phyloP scores from a whole-genome alignment of 805 yeast species.

The Zygotorulaspora chibaensis region DNA sequence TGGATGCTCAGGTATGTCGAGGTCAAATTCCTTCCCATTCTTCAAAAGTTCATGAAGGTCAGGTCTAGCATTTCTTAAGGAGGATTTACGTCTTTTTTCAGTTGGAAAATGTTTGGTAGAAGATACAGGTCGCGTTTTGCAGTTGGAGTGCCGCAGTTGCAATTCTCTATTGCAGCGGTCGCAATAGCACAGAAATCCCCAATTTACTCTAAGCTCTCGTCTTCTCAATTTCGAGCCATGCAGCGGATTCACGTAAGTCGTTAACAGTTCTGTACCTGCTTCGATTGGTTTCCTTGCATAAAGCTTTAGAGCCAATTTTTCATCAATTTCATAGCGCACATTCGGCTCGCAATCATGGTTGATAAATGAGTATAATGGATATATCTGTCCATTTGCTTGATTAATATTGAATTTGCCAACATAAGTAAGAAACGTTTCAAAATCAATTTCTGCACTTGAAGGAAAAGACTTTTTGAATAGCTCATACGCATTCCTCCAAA shows the following conservation, averaged over 20 bases:
- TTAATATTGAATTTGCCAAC: conserved; percentile 74
- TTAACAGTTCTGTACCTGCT: conserved; percentile 63
- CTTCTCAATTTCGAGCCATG: conserved; percentile 60
- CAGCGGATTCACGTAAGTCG: conserved; percentile 65
- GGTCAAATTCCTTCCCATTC: conserved; percentile 44
- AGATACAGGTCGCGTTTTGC: background rate
- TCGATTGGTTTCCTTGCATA: conserved; percentile 54
- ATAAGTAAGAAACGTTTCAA: conserved; percentile 54
- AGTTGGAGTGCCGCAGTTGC: conserved; percentile 2
- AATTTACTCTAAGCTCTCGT: conserved; percentile 61
- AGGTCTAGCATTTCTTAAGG: conserved; percentile 32
- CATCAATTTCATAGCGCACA: conserved; percentile 47
- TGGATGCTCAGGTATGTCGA: conserved; percentile 40
- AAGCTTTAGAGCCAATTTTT: conserved; percentile 50
- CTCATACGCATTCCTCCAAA: conserved; percentile 58
- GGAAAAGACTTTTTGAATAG: conserved; percentile 49
- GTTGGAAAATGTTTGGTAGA: background rate
- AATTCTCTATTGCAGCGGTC: conserved; percentile 57
- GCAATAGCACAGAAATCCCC: conserved; percentile 77
- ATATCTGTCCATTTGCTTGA: conserved; percentile 61
- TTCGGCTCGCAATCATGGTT: conserved; percentile 78
- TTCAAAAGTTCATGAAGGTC: conserved; percentile 48
- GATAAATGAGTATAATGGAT: conserved; percentile 59
- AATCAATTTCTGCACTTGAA: conserved; percentile 34
- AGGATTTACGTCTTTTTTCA: conserved; percentile 28